phyloP scores from a whole-genome alignment of 257 asterid genomes.

The Pogostemon cablin region DNA sequence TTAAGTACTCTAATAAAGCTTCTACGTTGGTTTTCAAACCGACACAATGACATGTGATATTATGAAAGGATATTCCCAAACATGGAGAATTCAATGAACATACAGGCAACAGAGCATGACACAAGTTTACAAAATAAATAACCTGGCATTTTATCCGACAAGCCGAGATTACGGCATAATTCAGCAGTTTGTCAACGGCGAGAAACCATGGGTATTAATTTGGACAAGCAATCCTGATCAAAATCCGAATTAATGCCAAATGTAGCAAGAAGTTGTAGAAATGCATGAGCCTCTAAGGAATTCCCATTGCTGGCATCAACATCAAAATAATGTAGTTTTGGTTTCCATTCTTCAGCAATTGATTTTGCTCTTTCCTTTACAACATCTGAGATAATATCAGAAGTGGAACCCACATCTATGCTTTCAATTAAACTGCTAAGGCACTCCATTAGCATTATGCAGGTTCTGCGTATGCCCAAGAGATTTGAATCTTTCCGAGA shows the following conservation, averaged over 20 bases:
- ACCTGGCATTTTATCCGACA: constrained; percentile 95
- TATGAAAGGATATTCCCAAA: constrained; percentile 15
- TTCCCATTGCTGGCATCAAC: constrained; percentile 95
- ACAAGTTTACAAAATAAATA: background rate
- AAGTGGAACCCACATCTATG: constrained; percentile 46
- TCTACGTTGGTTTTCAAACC: background rate
- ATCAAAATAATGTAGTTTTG: constrained; percentile 84
- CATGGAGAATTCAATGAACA: background rate
- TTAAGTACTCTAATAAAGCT: constrained; percentile 8
- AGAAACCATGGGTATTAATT: constrained; percentile 95
- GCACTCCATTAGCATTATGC: constrained; percentile 97
- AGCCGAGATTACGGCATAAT: constrained; percentile 89
- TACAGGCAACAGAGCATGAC: constrained; percentile 15
- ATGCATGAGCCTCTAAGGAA: constrained; percentile 98
- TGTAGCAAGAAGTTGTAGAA: constrained; percentile 89
- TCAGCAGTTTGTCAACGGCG: constrained; percentile 99
- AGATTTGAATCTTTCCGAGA: constrained; percentile 80
- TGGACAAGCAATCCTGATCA: constrained; percentile 73
- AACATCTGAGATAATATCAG: constrained; percentile 53
- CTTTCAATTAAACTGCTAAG: constrained; percentile 61
- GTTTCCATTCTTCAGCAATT: constrained; percentile 96
- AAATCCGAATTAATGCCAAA: constrained; percentile 84
- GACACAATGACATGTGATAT: background rate
- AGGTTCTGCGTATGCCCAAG: constrained; percentile 87
- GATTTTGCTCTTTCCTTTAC: constrained; percentile 77